Conservation (phyloP, 331 rosid genomes). For the Pyrus hybrid region DNA sequence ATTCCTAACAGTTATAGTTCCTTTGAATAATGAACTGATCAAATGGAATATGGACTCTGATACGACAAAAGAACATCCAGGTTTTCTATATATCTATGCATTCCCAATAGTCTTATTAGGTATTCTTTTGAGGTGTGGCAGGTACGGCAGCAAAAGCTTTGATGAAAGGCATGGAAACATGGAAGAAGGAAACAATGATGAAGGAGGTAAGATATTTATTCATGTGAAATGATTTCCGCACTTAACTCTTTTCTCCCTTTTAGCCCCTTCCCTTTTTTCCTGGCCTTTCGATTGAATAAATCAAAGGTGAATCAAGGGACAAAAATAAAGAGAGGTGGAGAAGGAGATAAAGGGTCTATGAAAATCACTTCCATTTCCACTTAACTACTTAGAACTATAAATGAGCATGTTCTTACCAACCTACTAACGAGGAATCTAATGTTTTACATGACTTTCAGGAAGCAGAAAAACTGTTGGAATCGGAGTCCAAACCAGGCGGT, state of each 20-base stretch:
- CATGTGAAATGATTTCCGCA: not conserved
- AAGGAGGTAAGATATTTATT: constrained; percentile 35
- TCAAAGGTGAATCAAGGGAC: not conserved
- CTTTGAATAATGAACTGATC: too few species aligned
- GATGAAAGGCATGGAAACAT: constrained; percentile 59
- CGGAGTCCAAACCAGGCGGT: constrained; percentile 41
- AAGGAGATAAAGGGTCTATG: too few species aligned
- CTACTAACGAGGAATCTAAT: not conserved
- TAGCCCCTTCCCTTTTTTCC: not conserved
- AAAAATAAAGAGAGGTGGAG: not conserved
- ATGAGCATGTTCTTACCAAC: not conserved
- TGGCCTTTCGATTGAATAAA: not conserved
- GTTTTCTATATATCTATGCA: not conserved
- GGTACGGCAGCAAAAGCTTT: constrained; percentile 74
- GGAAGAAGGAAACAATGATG: constrained; percentile 67
- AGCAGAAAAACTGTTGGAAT: constrained; percentile 42
- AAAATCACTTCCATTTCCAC: not conserved
- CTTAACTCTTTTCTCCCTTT: not conserved
- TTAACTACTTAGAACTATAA: not conserved
- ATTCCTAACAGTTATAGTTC: too few species aligned
- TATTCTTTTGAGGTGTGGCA: constrained; percentile 7
- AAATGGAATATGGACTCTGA: too few species aligned
- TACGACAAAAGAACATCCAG: too few species aligned
- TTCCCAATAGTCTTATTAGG: not conserved
- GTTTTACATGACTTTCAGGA: constrained; percentile 42